Evolutionary conservation across 2,329 filamentous ascomycete genomes (phyloP).

Genomic region (Lachnellula hyalina): DNA sequence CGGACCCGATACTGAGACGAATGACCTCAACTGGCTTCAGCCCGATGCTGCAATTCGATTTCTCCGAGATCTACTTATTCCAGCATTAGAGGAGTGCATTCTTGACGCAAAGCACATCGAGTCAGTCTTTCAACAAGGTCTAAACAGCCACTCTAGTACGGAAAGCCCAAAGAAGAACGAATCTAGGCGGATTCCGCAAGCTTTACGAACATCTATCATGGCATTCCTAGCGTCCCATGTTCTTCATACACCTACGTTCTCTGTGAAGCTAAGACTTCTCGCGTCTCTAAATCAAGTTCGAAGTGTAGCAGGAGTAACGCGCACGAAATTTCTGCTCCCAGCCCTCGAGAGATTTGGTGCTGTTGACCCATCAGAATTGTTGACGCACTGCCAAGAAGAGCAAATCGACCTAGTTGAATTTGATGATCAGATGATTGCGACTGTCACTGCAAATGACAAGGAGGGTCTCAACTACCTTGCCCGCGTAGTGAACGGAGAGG

Average conservation of each 20-base stretch:
- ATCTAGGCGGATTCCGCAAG: constrained; percentile 43
- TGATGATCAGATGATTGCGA: constrained; percentile 47
- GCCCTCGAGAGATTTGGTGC: constrained; percentile 64
- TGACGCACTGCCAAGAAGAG: constrained; percentile 44
- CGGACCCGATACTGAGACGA: constrained; percentile 44
- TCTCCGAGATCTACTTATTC: constrained; percentile 62
- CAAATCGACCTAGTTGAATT: constrained; percentile 42
- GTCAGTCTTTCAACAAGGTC: constrained; percentile 52
- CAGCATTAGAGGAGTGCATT: constrained; percentile 77
- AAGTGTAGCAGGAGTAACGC: constrained; percentile 60
- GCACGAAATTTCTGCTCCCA: constrained; percentile 73
- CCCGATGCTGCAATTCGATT: constrained; percentile 54
- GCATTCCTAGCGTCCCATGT: constrained; percentile 70
- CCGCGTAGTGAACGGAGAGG: constrained; percentile 41
- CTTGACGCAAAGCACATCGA: constrained; percentile 70
- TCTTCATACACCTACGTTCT: constrained; percentile 60
- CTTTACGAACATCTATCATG: constrained; percentile 59
- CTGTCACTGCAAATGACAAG: constrained; percentile 50
- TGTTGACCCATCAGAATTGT: constrained; percentile 46
- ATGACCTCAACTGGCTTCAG: constrained; percentile 51
- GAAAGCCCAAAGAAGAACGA: constrained; percentile 41
- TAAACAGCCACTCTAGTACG: constrained; percentile 49
- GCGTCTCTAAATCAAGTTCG: constrained; percentile 67
- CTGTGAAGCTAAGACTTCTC: constrained; percentile 68
- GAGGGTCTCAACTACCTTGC: constrained; percentile 52